Conservation (phyloP, 139 green algal species). For the Edaphochlamys debaryana region DNA sequence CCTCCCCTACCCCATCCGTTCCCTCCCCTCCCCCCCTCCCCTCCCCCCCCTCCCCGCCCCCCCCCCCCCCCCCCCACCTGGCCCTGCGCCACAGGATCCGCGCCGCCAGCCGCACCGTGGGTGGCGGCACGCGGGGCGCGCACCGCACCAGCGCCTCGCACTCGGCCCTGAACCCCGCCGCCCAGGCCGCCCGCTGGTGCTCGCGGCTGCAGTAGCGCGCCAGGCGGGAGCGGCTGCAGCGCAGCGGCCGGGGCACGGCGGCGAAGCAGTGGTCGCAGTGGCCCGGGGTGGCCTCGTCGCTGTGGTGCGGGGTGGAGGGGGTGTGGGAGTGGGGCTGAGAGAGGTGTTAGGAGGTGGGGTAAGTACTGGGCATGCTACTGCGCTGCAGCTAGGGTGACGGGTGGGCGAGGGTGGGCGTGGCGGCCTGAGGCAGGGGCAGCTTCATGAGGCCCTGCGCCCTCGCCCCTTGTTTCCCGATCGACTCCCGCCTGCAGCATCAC, state of each 20-base stretch:
- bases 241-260: slow-evolving; percentile 33
- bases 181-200: slow-evolving; percentile 72
- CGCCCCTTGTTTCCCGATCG: too few species aligned
- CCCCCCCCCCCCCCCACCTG: slow-evolving; percentile 46
- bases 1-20: too few species aligned
- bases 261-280: slow-evolving; percentile 62
- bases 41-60: too few species aligned
- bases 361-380: too few species aligned
- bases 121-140: slow-evolving; percentile 63
- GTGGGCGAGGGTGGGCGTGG: too few species aligned
- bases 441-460: too few species aligned
- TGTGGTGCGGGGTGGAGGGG: neutral
- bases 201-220: slow-evolving; percentile 63
- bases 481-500: too few species aligned
- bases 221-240: slow-evolving; percentile 65
- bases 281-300: neutral
- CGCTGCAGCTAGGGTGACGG: too few species aligned
- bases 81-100: slow-evolving; percentile 59
- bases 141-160: slow-evolving; percentile 60
- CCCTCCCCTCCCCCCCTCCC: too few species aligned
- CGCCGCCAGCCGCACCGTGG: slow-evolving; percentile 69
- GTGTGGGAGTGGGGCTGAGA: neutral
- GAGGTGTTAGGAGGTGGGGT: neutral
- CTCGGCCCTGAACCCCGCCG: slow-evolving; percentile 64
- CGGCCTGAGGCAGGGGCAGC: too few species aligned